A percentile compares a stretch with the other conserved stretches of the same genome.
phyloP scores from a whole-genome alignment of 805 yeast species.

The Spathaspora hagerdaliae region DNA sequence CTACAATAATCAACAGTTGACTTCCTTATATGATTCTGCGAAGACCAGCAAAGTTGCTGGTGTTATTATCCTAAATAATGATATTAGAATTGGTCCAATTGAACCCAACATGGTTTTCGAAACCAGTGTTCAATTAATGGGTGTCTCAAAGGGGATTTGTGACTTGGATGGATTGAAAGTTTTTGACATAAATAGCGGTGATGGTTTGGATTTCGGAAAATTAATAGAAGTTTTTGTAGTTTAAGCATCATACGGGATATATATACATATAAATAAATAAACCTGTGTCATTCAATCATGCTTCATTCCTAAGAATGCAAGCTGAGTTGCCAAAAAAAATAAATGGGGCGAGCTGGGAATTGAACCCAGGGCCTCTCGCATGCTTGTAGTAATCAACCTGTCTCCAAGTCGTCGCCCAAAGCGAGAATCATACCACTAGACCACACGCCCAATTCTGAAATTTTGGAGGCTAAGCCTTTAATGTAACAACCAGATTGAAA shows the following conservation, averaged over 20 bases:
- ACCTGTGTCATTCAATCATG: too few relatives aligned
- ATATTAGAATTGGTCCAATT: constrained; percentile 57
- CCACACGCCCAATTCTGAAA: constrained; percentile 7
- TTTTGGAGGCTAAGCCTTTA: not conserved
- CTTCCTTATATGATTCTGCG: constrained; percentile 29
- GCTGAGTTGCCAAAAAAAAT: constrained; percentile 1
- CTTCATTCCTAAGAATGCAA: too few relatives aligned
- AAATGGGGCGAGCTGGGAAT: constrained; percentile 46
- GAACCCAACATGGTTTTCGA: constrained; percentile 64
- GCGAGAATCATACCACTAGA: constrained; percentile 20
- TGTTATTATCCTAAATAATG: constrained; percentile 59
- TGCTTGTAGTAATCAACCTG: constrained; percentile 2
- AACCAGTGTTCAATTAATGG: constrained; percentile 56
- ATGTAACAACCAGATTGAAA: too few relatives aligned
- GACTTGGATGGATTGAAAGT: constrained; percentile 62
- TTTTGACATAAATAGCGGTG: constrained; percentile 61
- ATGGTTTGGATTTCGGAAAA: constrained; percentile 65
- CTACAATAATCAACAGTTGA: constrained; percentile 20
- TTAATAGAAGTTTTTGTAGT: constrained; percentile 65
- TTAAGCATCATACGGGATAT: constrained; percentile 4
- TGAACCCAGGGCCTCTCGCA: constrained; percentile 54
- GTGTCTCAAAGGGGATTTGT: constrained; percentile 61
- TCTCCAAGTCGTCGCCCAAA: constrained; percentile 12
- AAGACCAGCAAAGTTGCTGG: constrained; percentile 45
- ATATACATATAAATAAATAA: too few relatives aligned